Evolutionary conservation across 2,329 filamentous ascomycete species (phyloP).

Genomic region (Fusarium sororula): DNA sequence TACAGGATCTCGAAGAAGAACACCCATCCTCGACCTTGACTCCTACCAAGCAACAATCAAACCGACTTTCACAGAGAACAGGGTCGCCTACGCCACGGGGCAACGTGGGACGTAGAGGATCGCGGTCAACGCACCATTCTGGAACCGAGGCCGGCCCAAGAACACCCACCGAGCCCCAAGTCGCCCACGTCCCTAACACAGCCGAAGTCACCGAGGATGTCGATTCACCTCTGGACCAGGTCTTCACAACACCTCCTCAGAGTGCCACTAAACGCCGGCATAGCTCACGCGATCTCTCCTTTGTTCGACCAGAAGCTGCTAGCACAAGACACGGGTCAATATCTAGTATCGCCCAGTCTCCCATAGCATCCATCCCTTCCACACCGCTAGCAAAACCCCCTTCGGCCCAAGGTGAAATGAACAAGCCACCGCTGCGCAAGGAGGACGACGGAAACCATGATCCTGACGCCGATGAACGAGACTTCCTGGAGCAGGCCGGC

Average conservation of each 20-base stretch:
- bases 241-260: conserved; percentile 46
- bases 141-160: conserved; percentile 40
- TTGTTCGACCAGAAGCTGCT: conserved; percentile 31
- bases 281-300: conserved; percentile 40
- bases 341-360: conserved; percentile 45
- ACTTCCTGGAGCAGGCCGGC: conserved; percentile 73
- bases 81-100: conserved; percentile 43
- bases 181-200: conserved; percentile 30
- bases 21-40: conserved; percentile 34
- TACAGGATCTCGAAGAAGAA: conserved; percentile 87
- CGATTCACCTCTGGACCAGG: conserved; percentile 42
- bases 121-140: conserved; percentile 40
- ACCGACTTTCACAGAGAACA: conserved; percentile 33
- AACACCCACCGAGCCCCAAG: conserved; percentile 40
- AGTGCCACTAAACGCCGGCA: conserved; percentile 42
- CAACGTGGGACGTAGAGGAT: conserved; percentile 39
- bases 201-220: conserved; percentile 27
- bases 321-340: conserved; percentile 45
- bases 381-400: conserved; percentile 30
- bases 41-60: conserved; percentile 41
- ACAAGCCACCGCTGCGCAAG: conserved; percentile 25
- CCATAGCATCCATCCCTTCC: conserved; percentile 38
- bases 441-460: conserved; percentile 50
- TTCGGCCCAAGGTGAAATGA: conserved; percentile 34
- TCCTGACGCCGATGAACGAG: conserved; percentile 73